Evolutionary conservation across 2,329 filamentous ascomycete species (phyloP), one percentile per base, ranked within the genome.

Genomic region (Lasiodiplodia theobromae): DNA sequence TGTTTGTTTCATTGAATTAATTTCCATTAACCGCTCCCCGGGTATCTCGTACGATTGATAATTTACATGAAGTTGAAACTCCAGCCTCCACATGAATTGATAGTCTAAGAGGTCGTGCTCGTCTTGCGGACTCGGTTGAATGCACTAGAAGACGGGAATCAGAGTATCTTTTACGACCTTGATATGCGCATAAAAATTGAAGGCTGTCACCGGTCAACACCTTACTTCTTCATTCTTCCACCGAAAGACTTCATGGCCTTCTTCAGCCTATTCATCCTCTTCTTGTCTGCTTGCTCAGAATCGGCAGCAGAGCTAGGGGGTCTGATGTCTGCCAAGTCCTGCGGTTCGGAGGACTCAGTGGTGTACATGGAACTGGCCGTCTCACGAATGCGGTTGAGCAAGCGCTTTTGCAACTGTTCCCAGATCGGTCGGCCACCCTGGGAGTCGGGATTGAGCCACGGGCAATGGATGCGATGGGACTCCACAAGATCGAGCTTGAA

Each of bases 401-500:
- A 37, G 23, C 68, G 60, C 18, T 66, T 54, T 28, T 69, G 68
- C 87, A 14, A 87, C 89, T 25, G 40, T n/a, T 68, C 58, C 67
- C 67, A 68, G 12, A 68, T 47, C 28, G 67, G 51, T 28, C 53
- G 64, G n/a, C 67, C 67, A 11, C 62, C 72, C 53, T 81, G 79
- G 0, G 77, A 72, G 4, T 69, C 71, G 0, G 73, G 71, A 67
- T 80, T 81, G 67, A 78, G 79, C 79, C 79, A 81, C 0, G 79
- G 79, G 54, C 79, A 81, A 69, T 81, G 78, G 57, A 80, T 77
- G 69, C 79, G 78, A 66, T 81, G 80, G 0, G 74, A 72, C 66
- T 80, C 77, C 6, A 80, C 68, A 7, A 80, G 72, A 38, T 81
- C 77, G 51, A 81, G 76, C 49, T 74, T 73, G n/a, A 78, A 67